These are phyloP conservation scores for Chaetothyriales sp. DNA, from an alignment of 2,329 filamentous ascomycete species.

Conservation along the genomic window DNA sequence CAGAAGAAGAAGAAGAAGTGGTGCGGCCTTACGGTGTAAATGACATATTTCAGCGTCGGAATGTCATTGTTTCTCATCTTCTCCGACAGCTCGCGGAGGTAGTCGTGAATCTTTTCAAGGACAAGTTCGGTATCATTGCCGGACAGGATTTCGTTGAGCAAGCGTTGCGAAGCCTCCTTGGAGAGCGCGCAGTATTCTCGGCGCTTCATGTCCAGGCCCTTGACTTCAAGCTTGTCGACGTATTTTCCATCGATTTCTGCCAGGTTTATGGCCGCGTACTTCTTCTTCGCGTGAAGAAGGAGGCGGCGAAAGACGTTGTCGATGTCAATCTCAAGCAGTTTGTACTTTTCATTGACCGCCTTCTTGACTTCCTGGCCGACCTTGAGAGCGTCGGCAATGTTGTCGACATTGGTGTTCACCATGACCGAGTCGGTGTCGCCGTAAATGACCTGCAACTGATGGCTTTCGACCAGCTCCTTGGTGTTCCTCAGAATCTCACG, in stretches of 20 bases:
- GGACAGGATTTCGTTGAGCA: slow-evolving; percentile 88
- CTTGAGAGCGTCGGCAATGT: slow-evolving; percentile 75
- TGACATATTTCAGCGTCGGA: slow-evolving; percentile 79
- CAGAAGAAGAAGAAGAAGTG: background rate
- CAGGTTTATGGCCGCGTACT: slow-evolving; percentile 94
- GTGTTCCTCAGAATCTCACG: slow-evolving; percentile 94
- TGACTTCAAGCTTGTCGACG: slow-evolving; percentile 90
- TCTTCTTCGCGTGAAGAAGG: slow-evolving; percentile 93
- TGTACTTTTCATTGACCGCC: slow-evolving; percentile 86
- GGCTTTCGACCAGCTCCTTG: slow-evolving; percentile 86
- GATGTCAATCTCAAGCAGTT: slow-evolving; percentile 89
- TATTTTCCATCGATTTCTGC: slow-evolving; percentile 80
- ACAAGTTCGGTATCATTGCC: slow-evolving; percentile 84
- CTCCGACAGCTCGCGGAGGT: slow-evolving; percentile 66
- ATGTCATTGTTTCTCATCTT: slow-evolving; percentile 75
- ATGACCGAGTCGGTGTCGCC: slow-evolving; percentile 99
- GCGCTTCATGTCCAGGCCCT: slow-evolving; percentile 94
- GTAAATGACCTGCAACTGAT: slow-evolving; percentile 88
- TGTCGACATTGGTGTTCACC: slow-evolving; percentile 98
- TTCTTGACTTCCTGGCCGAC: slow-evolving; percentile 92
- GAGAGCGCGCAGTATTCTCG: slow-evolving; percentile 93
- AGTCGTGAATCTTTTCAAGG: slow-evolving; percentile 81
- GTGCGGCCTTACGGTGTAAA: slow-evolving; percentile 54
- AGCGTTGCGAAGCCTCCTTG: slow-evolving; percentile 80
- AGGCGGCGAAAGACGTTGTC: slow-evolving; percentile 94